Evolutionary conservation across 2,329 filamentous ascomycete species (phyloP).

Genomic region (Pseudogymnoascus sp.): DNA sequence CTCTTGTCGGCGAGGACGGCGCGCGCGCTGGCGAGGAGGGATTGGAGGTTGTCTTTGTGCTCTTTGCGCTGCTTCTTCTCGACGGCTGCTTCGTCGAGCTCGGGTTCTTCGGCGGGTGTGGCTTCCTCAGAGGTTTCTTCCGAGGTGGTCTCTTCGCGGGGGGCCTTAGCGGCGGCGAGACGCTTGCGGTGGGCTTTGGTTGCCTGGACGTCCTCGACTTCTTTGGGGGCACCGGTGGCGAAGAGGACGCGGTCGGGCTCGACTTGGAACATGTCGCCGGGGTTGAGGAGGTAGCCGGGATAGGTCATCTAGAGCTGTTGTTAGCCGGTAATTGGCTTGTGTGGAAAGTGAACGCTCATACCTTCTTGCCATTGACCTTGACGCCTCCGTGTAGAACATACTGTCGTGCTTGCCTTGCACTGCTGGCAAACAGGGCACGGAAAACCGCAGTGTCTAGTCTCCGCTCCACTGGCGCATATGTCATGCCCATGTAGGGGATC

Average conservation of each 20-base stretch:
- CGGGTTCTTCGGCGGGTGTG: constrained; percentile 4
- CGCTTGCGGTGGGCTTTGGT: constrained; percentile 17
- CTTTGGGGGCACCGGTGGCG: constrained; percentile 73
- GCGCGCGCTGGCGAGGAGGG: constrained; percentile 52
- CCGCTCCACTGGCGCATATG: constrained; percentile 84
- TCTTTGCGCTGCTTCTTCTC: constrained; percentile 35
- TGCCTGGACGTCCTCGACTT: constrained; percentile 25
- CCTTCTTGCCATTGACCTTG: constrained; percentile 94
- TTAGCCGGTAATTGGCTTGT: constrained; percentile 15
- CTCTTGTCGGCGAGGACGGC: constrained; percentile 50
- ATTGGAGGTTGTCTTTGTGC: constrained; percentile 39
- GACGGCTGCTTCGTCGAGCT: constrained; percentile 32
- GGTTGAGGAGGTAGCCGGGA: constrained; percentile 89
- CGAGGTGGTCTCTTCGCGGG: constrained; percentile 21
- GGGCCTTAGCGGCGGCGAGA: constrained; percentile 15
- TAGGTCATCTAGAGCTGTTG: constrained; percentile 67
- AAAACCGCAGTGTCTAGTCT: constrained; percentile 93
- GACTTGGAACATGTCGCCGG: constrained; percentile 97
- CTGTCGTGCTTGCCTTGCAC: constrained; percentile 84
- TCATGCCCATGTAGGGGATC: constrained; percentile 79
- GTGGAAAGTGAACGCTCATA: constrained; percentile 34
- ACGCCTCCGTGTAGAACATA: constrained; percentile 91
- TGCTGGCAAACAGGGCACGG: constrained; percentile 88
- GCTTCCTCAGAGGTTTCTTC: constrained; percentile 14
- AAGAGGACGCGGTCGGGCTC: constrained; percentile 82